A percentile compares a stretch with the other conserved stretches of the same genome.
phyloP scores from a whole-genome alignment of 495 filamentous ascomycete genomes.

The Terfezia boudieri region DNA sequence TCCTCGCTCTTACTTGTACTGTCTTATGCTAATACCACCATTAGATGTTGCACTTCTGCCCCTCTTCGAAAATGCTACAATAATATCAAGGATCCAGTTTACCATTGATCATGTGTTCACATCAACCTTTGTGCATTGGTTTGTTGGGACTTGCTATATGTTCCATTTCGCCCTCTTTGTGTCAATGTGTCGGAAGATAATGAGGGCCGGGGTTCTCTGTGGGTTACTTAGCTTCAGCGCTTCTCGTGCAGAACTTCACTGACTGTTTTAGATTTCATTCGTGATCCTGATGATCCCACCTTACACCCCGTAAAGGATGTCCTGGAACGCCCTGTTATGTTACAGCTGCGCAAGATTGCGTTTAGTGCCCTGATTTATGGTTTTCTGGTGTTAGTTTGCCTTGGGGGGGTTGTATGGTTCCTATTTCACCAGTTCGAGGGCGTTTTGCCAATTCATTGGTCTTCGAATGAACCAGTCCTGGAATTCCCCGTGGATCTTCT shows the following conservation, averaged over 20 bases:
- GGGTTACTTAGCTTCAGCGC: conserved; percentile 20
- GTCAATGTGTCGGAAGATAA: conserved; percentile 95
- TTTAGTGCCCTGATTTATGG: conserved; percentile 95
- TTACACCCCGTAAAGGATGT: conserved; percentile 97
- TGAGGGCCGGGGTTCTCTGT: conserved; percentile 83
- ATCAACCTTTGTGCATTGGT: conserved; percentile 94
- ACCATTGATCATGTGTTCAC: conserved; percentile 55
- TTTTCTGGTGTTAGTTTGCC: conserved; percentile 70
- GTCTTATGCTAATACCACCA: background rate
- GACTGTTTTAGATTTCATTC: conserved; percentile 58
- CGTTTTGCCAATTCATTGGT: conserved; percentile 80
- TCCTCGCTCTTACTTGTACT: background rate
- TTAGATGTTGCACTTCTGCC: conserved; percentile 65
- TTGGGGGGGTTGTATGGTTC: conserved; percentile 93
- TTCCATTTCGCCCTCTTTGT: conserved; percentile 98
- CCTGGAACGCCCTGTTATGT: conserved; percentile 74
- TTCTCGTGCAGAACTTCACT: conserved; percentile 8
- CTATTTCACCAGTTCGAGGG: conserved; percentile 33
- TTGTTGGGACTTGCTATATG: conserved; percentile 97
- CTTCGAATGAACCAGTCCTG: conserved; percentile 67
- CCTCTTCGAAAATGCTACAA: conserved; percentile 56
- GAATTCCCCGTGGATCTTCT: conserved; percentile 89
- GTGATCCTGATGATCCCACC: conserved; percentile 93
- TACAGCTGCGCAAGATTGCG: conserved; percentile 84
- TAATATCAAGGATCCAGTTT: conserved; percentile 54